Conservation (phyloP, 2,329 filamentous ascomycete species). For the Fusarium beomiforme region DNA sequence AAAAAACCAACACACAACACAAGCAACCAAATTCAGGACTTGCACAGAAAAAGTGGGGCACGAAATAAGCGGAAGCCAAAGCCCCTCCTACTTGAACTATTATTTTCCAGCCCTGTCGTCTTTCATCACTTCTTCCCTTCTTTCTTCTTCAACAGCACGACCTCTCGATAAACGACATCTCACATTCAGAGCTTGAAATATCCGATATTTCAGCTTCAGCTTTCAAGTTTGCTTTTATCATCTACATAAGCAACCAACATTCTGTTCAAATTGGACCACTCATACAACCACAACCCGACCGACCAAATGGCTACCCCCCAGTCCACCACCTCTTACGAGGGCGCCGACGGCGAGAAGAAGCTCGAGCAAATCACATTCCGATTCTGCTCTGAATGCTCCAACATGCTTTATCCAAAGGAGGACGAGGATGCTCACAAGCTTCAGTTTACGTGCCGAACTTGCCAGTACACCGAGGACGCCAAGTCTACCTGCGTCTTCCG, state of each 20-base stretch:
- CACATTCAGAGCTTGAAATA: constrained; percentile 19
- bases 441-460: constrained; percentile 96
- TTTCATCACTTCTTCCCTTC: constrained; percentile 14
- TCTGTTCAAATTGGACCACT: constrained; percentile 3
- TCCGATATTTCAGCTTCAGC: constrained; percentile 22
- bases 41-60: constrained; percentile 31
- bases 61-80: constrained; percentile 7
- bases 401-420: constrained; percentile 98
- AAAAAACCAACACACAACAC: constrained; percentile 11
- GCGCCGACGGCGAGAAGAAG: constrained; percentile 58
- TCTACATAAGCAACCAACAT: constrained; percentile 10
- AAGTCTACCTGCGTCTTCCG: constrained; percentile 93
- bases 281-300: constrained; percentile 19
- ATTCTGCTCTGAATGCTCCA: constrained; percentile 99
- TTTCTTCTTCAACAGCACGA: constrained; percentile 16
- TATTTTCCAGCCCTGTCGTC: constrained; percentile 24
- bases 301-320: constrained; percentile 66
- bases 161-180: constrained; percentile 9
- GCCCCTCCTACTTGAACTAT: constrained; percentile 30
- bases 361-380: constrained; percentile 91
- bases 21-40: constrained; percentile 19
- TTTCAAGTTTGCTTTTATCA: not conserved
- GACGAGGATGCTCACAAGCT: constrained; percentile 84
- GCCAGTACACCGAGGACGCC: constrained; percentile 88
- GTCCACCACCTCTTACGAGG: constrained; percentile 58